phyloP scores from a whole-genome alignment of 1,284 basidiomycete species.

The Pseudozyma tsukubaensis region DNA sequence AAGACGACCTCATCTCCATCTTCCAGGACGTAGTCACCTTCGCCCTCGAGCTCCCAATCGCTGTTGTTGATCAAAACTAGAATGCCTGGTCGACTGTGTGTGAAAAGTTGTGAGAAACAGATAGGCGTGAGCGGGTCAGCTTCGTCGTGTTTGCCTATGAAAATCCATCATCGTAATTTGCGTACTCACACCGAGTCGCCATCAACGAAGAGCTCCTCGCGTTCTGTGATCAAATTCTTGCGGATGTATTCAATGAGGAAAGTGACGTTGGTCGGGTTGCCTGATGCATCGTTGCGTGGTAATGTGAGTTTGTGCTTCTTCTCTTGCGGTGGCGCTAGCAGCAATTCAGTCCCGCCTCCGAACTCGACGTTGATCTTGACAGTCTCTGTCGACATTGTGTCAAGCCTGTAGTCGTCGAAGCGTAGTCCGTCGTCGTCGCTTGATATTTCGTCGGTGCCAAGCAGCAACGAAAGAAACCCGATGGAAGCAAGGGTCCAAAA shows the following conservation, averaged over 20 bases:
- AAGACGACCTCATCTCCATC: slow-evolving; percentile 90
- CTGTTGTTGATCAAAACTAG: slow-evolving; percentile 94
- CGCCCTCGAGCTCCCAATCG: slow-evolving; percentile 98
- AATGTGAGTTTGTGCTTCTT: slow-evolving; percentile 59
- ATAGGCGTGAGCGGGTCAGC: slow-evolving; percentile 2
- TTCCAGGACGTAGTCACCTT: slow-evolving; percentile 85
- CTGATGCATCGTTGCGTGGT: slow-evolving; percentile 25
- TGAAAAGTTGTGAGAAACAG: neutral
- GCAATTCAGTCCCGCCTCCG: slow-evolving; percentile 65
- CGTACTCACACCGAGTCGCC: slow-evolving; percentile 83
- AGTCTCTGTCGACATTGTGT: slow-evolving; percentile 24
- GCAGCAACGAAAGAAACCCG: neutral
- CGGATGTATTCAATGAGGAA: slow-evolving; percentile 84
- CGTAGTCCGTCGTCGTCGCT: neutral
- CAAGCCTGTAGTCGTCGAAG: neutral
- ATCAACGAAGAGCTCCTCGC: slow-evolving; percentile 90
- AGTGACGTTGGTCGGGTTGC: slow-evolving; percentile 74
- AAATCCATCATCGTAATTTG: too few species aligned
- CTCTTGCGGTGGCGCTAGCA: slow-evolving; percentile 61
- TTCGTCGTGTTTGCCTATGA: too few species aligned
- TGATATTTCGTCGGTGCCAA: too few species aligned
- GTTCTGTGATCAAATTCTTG: slow-evolving; percentile 82
- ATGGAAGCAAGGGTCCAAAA: neutral
- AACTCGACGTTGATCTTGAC: slow-evolving; percentile 49
- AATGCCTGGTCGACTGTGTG: slow-evolving; percentile 87